These are phyloP conservation scores for Cryptococcus sp. DNA, from an alignment of 1,284 basidiomycete genomes.

Conservation along the genomic window DNA sequence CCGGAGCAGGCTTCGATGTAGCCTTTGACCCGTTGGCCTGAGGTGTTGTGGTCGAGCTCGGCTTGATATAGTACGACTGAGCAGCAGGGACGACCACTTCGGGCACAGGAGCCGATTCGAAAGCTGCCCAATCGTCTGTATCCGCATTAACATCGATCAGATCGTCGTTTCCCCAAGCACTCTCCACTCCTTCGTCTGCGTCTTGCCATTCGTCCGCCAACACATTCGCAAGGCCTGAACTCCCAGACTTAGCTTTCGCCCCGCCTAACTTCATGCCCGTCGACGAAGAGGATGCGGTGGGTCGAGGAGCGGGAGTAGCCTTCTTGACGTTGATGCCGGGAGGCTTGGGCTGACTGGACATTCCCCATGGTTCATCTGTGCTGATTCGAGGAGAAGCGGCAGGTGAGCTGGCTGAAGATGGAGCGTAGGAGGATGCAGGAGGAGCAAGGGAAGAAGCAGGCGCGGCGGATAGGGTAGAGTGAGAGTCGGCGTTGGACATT, in stretches of 20 bases:
- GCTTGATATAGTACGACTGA: constrained; percentile 32
- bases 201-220: constrained; percentile 52
- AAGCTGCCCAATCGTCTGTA: constrained; percentile 82
- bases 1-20: constrained; percentile 8
- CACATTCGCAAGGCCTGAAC: constrained; percentile 53
- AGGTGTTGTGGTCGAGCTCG: constrained; percentile 5
- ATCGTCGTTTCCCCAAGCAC: constrained; percentile 65
- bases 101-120: constrained; percentile 4
- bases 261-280: constrained; percentile 64
- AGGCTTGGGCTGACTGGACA: constrained; percentile 5
- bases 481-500: constrained; percentile 66
- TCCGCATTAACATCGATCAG: constrained; percentile 88
- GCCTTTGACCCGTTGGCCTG: constrained; percentile 19
- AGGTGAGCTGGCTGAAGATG: constrained; percentile 9
- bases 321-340: constrained; percentile 4
- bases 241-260: constrained; percentile 44
- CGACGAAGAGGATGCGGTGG: neutral
- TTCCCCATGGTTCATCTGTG: constrained; percentile 7
- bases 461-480: constrained; percentile 55
- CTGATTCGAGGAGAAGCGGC: constrained; percentile 18
- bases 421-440: constrained; percentile 2
- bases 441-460: constrained; percentile 18
- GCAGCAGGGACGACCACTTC: constrained; percentile 28
- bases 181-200: constrained; percentile 46
- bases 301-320: no score